Conservation (phyloP, 164 flowering plant genomes). For the Echeveria elegans region DNA sequence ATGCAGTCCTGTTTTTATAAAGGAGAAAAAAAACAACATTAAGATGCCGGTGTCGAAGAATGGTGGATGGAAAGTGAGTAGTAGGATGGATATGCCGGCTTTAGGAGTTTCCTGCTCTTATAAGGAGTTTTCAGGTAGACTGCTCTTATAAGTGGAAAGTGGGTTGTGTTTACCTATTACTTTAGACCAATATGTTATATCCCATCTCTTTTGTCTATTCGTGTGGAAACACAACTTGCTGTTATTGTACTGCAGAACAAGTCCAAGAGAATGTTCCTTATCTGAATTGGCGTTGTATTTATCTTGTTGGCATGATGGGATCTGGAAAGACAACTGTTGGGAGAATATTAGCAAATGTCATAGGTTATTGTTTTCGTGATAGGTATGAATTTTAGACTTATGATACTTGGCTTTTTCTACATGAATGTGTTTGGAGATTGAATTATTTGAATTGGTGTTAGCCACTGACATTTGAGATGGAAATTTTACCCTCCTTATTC, state of each 20-base stretch:
- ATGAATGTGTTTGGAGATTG: not conserved
- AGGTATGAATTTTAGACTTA: conserved; percentile 45
- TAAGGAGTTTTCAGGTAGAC: conserved; percentile 45
- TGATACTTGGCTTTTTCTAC: too few relatives aligned
- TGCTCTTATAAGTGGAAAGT: conserved; percentile 56
- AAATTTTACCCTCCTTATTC: not conserved
- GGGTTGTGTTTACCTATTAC: conserved; percentile 1
- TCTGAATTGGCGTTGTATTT: conserved; percentile 68
- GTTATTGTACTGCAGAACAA: conserved; percentile 55
- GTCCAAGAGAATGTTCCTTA: conserved; percentile 55
- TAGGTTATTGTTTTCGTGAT: conserved; percentile 77
- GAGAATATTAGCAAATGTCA: conserved; percentile 60
- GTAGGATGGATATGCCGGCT: not conserved
- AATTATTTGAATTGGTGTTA: not conserved
- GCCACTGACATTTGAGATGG: not conserved
- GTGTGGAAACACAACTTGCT: conserved; percentile 15
- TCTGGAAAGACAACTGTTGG: conserved; percentile 98
- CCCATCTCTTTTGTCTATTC: not conserved
- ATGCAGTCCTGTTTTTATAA: not conserved
- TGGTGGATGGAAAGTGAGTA: not conserved
- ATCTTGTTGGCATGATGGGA: conserved; percentile 99
- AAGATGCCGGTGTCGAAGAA: not conserved
- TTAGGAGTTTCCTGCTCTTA: conserved; percentile 29
- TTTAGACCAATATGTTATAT: too few relatives aligned
- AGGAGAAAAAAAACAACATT: not conserved